Conservation (phyloP, 495 filamentous ascomycete species). For the Pseudoneurospora amorphoporcata region DNA sequence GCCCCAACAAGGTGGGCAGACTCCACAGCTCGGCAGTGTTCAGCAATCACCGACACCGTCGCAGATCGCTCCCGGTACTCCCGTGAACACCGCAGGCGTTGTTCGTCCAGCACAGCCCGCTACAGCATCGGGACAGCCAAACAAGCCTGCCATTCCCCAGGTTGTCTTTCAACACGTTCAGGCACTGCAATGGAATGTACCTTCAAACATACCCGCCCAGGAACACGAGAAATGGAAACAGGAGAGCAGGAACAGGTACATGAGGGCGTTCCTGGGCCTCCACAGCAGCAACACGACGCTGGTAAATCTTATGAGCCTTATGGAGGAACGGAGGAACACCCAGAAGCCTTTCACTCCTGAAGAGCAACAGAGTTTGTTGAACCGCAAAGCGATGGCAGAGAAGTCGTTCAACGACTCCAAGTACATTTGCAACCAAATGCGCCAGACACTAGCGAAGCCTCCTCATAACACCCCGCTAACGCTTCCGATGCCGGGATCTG, state of each 20-base stretch:
- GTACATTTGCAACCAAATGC: constrained; percentile 21
- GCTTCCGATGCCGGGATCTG: constrained; percentile 6
- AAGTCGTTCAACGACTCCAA: constrained; percentile 26
- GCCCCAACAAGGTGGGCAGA: constrained; percentile 3
- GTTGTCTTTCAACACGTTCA: constrained; percentile 25
- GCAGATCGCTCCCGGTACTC: not conserved
- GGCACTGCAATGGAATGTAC: constrained; percentile 23
- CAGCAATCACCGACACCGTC: not conserved
- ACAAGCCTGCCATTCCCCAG: constrained; percentile 14
- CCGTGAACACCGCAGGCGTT: not conserved
- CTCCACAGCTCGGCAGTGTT: not conserved
- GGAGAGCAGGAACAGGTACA: constrained; percentile 13
- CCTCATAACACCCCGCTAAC: constrained; percentile 12
- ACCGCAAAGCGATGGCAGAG: constrained; percentile 17
- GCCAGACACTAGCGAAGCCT: constrained; percentile 5
- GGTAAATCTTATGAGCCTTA: constrained; percentile 12
- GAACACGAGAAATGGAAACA: constrained; percentile 21
- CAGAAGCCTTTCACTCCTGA: constrained; percentile 19
- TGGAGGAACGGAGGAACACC: constrained; percentile 26
- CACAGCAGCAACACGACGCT: constrained; percentile 4
- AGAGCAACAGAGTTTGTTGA: constrained; percentile 23
- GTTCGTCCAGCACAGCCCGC: not conserved
- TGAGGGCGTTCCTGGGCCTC: constrained; percentile 19
- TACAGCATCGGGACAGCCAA: constrained; percentile 2
- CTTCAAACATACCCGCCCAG: constrained; percentile 9